Conservation (phyloP, 352 stramenopile species). For the Phytophthora cryptogea region DNA sequence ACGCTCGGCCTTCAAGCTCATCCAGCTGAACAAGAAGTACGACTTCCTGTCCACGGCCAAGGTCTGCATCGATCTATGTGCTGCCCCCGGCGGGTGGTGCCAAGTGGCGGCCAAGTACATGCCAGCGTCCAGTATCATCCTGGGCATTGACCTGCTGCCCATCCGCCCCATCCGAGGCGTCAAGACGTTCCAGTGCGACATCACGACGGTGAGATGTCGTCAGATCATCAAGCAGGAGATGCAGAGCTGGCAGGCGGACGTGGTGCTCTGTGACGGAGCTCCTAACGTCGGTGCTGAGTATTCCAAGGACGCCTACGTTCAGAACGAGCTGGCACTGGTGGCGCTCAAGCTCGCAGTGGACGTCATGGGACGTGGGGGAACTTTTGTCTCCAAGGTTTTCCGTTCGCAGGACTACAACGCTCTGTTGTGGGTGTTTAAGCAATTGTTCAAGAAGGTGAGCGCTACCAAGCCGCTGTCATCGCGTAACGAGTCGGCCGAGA, state of each 20-base stretch:
- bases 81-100: slow-evolving; percentile 98
- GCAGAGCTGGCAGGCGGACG: slow-evolving; percentile 93
- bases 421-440: slow-evolving; percentile 98
- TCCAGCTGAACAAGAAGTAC: slow-evolving; percentile 99
- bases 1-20: slow-evolving; percentile 99
- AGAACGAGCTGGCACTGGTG: slow-evolving; percentile 98
- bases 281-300: slow-evolving; percentile 99
- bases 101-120: slow-evolving; percentile 93
- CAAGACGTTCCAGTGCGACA: slow-evolving; percentile 97
- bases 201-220: slow-evolving; percentile 90
- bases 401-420: slow-evolving; percentile 98
- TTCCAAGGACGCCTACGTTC: slow-evolving; percentile 98
- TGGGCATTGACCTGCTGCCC: slow-evolving; percentile 98
- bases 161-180: slow-evolving; percentile 97
- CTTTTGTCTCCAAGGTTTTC: slow-evolving; percentile 98
- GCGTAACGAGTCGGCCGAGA: slow-evolving; percentile 99
- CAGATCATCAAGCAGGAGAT: slow-evolving; percentile 94
- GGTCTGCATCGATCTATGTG: slow-evolving; percentile 99
- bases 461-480: slow-evolving; percentile 98
- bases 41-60: slow-evolving; percentile 96
- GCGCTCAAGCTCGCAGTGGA: slow-evolving; percentile 97
- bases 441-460: slow-evolving; percentile 98
- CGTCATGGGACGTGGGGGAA: slow-evolving; percentile 94
- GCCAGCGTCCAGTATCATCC: slow-evolving; percentile 95
- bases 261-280: slow-evolving; percentile 99